A percentile compares a stretch with the other conserved stretches of the same genome.
Conservation (phyloP, 164 flowering plant species). For the Chimonanthus salicifolius region DNA sequence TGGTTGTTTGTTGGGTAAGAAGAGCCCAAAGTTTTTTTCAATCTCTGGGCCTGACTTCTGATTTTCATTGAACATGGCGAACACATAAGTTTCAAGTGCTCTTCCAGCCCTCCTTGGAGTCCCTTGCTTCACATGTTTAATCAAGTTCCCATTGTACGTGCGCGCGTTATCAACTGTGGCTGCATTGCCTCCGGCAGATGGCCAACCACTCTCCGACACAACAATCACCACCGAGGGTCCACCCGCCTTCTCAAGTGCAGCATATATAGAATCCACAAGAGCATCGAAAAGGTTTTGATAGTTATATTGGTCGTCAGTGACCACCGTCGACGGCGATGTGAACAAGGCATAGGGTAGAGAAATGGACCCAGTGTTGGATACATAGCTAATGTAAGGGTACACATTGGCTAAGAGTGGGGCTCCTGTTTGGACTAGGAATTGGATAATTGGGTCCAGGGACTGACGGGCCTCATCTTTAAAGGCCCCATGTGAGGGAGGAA, state of each 20-base stretch:
- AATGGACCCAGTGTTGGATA: constrained; percentile 7
- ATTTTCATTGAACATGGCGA: constrained; percentile 10
- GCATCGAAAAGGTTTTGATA: constrained; percentile 11
- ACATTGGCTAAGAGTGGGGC: constrained; percentile 33
- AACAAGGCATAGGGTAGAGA: constrained; percentile 11
- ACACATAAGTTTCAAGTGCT: constrained; percentile 4
- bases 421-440: constrained; percentile 10
- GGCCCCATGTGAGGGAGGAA: constrained; percentile 29
- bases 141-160: constrained; percentile 4
- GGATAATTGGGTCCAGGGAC: background rate
- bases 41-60: background rate
- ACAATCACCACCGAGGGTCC: background rate
- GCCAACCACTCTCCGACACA: constrained; percentile 11
- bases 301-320: background rate
- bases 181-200: constrained; percentile 3
- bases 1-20: constrained; percentile 1
- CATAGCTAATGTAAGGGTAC: constrained; percentile 34
- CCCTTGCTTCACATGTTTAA: constrained; percentile 1
- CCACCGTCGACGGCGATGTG: constrained; percentile 1
- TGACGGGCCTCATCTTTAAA: background rate
- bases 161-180: constrained; percentile 1
- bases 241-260: background rate
- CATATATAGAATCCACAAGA: background rate
- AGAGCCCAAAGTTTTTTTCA: constrained; percentile 9
- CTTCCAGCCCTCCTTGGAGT: constrained; percentile 10